Evolutionary conservation across 1,284 basidiomycete species (phyloP).

Genomic region (Phylloporus sp.): DNA sequence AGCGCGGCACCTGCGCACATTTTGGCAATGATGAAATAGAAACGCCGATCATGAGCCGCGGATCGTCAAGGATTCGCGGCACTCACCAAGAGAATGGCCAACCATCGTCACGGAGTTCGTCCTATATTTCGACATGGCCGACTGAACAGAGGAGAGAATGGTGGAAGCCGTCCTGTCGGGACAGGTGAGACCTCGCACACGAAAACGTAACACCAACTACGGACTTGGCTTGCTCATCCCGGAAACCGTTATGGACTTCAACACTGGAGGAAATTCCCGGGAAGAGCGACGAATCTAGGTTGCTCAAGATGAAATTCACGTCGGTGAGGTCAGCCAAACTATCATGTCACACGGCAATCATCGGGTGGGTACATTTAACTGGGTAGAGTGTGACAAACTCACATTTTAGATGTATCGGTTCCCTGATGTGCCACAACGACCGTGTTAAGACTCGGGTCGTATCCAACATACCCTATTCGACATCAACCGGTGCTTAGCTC

Average conservation of each 20-base stretch:
- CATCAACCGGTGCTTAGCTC: background rate
- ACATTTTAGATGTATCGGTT: slow-evolving; percentile 34
- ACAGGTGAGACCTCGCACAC: background rate
- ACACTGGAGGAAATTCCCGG: slow-evolving; percentile 55
- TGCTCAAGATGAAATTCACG: slow-evolving; percentile 42
- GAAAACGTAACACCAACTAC: slow-evolving; percentile 8
- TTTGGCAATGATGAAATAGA: background rate
- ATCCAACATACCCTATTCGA: slow-evolving; percentile 42
- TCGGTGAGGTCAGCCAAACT: slow-evolving; percentile 60
- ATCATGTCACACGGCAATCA: background rate
- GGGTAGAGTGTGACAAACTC: background rate
- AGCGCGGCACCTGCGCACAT: slow-evolving; percentile 48
- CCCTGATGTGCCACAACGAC: slow-evolving; percentile 43
- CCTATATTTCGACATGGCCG: slow-evolving; percentile 43
- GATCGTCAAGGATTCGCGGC: slow-evolving; percentile 2
- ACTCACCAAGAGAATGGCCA: slow-evolving; percentile 58
- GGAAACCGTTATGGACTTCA: slow-evolving; percentile 62
- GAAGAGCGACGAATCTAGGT: slow-evolving; percentile 54
- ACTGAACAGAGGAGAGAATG: slow-evolving; percentile 52
- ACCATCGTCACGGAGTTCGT: slow-evolving; percentile 50
- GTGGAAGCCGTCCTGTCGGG: slow-evolving; percentile 47
- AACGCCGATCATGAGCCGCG: background rate
- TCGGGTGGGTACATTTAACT: background rate
- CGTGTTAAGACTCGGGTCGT: slow-evolving; percentile 29
- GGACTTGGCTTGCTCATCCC: slow-evolving; percentile 54